Percentiles rank a stretch among this genome's conserved stretches.
Evolutionary conservation across 2,329 filamentous ascomycete species (phyloP).

Genomic region (Metarhizium brunneum): DNA sequence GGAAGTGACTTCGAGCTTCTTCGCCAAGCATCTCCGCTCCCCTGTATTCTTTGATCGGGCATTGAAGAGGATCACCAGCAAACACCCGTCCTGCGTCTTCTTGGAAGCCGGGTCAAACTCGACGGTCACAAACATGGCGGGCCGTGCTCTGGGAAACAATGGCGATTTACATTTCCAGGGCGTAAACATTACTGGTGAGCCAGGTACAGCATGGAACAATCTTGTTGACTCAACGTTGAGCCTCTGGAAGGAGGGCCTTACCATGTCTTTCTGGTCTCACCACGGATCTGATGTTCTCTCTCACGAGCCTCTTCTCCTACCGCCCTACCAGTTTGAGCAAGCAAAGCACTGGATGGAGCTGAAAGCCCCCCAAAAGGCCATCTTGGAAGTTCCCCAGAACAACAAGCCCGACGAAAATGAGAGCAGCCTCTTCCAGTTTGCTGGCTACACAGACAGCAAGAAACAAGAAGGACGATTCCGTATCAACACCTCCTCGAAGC

Average conservation of each 20-base stretch:
- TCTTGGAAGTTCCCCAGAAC: background rate
- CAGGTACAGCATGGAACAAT: background rate
- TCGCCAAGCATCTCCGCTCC: conserved; percentile 28
- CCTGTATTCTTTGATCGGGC: conserved; percentile 37
- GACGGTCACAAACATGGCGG: conserved; percentile 24
- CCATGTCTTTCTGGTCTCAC: conserved; percentile 28
- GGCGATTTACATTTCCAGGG: background rate
- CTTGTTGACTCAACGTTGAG: conserved; percentile 17
- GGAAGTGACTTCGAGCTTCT: conserved; percentile 4
- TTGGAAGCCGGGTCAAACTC: conserved; percentile 32
- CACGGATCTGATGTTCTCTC: conserved; percentile 15
- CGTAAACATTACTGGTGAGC: background rate
- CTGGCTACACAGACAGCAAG: background rate
- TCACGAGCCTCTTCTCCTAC: conserved; percentile 19
- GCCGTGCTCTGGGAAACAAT: conserved; percentile 12
- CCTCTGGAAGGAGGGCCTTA: conserved; percentile 31
- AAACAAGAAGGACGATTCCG: conserved; percentile 19
- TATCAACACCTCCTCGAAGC: conserved; percentile 26
- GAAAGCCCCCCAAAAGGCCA: conserved; percentile 8
- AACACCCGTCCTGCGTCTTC: conserved; percentile 20
- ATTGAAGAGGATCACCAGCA: conserved; percentile 24
- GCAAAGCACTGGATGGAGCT: conserved; percentile 28
- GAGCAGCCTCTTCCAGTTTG: background rate
- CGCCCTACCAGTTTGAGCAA: conserved; percentile 34
- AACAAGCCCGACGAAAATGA: background rate